These are phyloP conservation scores for Xylaria cubensis DNA, from an alignment of 495 filamentous ascomycete species.

Conservation along the genomic window DNA sequence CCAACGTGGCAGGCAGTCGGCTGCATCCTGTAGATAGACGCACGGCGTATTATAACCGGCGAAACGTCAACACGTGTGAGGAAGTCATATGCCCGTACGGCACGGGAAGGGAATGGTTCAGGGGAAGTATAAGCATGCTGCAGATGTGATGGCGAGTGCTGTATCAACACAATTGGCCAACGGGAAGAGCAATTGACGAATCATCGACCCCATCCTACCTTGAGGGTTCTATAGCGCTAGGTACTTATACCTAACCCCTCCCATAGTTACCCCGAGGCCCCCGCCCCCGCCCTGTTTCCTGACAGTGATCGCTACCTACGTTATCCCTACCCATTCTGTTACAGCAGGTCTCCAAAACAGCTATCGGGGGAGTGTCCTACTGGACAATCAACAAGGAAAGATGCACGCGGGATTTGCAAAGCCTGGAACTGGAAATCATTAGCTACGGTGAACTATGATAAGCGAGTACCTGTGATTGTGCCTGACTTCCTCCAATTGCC, in stretches of 20 bases:
- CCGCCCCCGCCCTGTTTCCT: not conserved
- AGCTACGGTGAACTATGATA: not conserved
- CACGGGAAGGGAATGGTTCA: not conserved
- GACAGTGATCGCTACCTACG: conserved; percentile 7
- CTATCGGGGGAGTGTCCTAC: not conserved
- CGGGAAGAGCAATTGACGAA: conserved; percentile 13
- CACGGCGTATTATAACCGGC: conserved; percentile 13
- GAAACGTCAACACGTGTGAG: conserved; percentile 25
- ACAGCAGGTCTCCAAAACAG: not conserved
- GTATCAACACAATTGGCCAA: conserved; percentile 2
- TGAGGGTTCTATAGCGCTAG: not conserved
- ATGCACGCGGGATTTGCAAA: not conserved
- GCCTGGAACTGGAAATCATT: not conserved
- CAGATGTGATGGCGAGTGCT: conserved; percentile 17
- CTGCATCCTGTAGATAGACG: conserved; percentile 13
- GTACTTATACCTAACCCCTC: not conserved
- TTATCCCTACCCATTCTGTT: not conserved
- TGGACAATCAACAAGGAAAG: not conserved
- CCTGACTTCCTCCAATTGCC: conserved; percentile 4
- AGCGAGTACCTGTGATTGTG: not conserved
- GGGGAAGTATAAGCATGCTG: conserved; percentile 18
- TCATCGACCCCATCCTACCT: conserved; percentile 3
- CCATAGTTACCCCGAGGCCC: conserved; percentile 7
- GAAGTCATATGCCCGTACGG: conserved; percentile 8
- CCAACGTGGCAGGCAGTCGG: conserved; percentile 21